Evolutionary conservation across 495 filamentous ascomycete genomes (phyloP), one percentile per base, ranked within the genome.

Genomic region (Aspergillus cristatus): DNA sequence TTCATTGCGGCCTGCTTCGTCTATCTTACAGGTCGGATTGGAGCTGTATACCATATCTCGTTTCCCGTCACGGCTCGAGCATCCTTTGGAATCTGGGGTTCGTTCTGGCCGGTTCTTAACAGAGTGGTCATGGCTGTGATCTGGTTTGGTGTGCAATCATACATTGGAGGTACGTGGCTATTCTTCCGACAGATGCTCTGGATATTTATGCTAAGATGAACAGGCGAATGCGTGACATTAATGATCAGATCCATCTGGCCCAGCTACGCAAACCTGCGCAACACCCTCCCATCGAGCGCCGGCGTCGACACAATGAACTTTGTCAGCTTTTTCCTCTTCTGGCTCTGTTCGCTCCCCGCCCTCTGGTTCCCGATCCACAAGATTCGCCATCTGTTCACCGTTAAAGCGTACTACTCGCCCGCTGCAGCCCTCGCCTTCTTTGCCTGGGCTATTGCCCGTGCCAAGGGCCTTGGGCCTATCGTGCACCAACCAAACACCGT

Each of bases 81-180:
- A 2, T 80, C 79, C 0, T 94, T 94, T 47, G 87, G 87, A 28
- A 84, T 91, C 41, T 94, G 84, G 79, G 87, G 87, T 2, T 79
- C 74, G 25, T 61, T 94, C 35, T 95, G 88, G 88, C 88, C 89
- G 1, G 81, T 95, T 3, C 79, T 96, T 46, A 94, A 94, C 51
- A 73, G 89, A 25, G 84, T 86, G 10, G 86, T 76, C 4, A 91
- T 94, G 81, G 82, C 87, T 78, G 83, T 59, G 8, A 65, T 68
- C 26, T 68, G 66, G 66, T 94, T 93, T 46, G 88, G 87, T 28
- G 86, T 91, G 7, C 86, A 93, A 52, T 62, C 75, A 6, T 93
- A 85, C 65, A 90, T 93, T 45, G 86, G 87, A 58, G 85, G 74
- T 72, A n/a, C n/a, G n/a, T 61, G 36, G 53, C 34, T 28, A 6